A percentile compares a stretch with the other conserved stretches of the same genome.
Evolutionary conservation across 2,329 filamentous ascomycete genomes (phyloP).

Genomic region (Colletotrichum orchidophilum): DNA sequence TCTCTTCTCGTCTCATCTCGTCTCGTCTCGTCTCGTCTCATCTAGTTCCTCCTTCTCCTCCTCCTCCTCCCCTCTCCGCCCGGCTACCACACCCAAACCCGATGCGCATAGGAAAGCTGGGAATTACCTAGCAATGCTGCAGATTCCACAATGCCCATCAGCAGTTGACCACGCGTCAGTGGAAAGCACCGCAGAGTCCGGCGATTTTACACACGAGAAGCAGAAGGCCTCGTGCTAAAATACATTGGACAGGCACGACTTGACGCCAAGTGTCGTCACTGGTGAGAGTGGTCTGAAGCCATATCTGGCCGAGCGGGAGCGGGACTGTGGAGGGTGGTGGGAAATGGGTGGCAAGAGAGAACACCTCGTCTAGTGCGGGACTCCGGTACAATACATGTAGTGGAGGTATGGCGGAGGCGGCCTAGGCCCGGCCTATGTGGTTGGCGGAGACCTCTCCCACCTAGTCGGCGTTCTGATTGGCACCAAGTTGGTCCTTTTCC

Average conservation of each 20-base stretch:
- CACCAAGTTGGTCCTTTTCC: not conserved
- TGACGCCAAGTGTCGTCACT: slow-evolving; percentile 24
- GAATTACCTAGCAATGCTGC: slow-evolving; percentile 9
- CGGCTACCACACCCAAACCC: slow-evolving; percentile 18
- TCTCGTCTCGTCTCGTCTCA: slow-evolving; percentile 3
- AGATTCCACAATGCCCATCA: not conserved
- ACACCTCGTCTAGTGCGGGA: slow-evolving; percentile 5
- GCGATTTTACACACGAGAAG: not conserved
- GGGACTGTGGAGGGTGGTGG: not conserved
- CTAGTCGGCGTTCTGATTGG: slow-evolving; percentile 5
- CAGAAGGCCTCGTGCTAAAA: slow-evolving; percentile 2
- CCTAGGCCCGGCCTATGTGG: not conserved
- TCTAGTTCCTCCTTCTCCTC: slow-evolving; percentile 15
- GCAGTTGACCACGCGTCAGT: slow-evolving; percentile 11
- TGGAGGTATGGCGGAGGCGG: not conserved
- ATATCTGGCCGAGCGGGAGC: not conserved
- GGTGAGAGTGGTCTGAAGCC: not conserved
- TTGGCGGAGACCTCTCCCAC: slow-evolving; percentile 1
- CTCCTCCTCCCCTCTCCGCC: slow-evolving; percentile 11
- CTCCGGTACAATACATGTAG: not conserved
- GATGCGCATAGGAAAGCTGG: slow-evolving; percentile 1
- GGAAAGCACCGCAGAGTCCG: not conserved
- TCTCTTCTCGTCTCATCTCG: not conserved
- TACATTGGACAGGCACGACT: slow-evolving; percentile 3
- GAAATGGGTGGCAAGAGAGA: slow-evolving; percentile 1